phyloP scores from a whole-genome alignment of 2,329 filamentous ascomycete genomes.

The Aspergillus puulaauensis region DNA sequence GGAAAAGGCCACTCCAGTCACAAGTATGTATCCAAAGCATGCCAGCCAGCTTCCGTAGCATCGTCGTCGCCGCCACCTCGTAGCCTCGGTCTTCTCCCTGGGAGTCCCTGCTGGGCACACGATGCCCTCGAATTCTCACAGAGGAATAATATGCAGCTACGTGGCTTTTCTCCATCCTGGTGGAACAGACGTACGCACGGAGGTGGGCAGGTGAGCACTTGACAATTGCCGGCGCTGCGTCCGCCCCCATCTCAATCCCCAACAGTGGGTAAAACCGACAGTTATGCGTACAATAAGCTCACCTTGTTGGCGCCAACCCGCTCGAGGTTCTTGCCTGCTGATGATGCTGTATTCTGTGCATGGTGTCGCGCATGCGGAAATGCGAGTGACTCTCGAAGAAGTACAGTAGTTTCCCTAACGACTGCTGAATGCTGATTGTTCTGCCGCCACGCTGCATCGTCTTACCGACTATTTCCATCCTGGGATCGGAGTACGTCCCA shows the following conservation, averaged over 20 bases:
- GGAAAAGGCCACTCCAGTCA: not conserved
- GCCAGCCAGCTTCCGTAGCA: not conserved
- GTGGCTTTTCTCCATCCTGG: constrained; percentile 21
- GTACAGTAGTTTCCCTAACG: not conserved
- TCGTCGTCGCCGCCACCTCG: not conserved
- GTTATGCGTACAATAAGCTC: constrained; percentile 8
- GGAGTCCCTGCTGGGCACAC: constrained; percentile 19
- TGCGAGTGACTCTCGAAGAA: not conserved
- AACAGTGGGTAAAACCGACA: constrained; percentile 2
- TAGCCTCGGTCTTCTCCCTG: constrained; percentile 2
- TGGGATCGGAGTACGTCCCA: not conserved
- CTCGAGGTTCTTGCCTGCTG: constrained; percentile 5
- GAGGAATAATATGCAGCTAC: constrained; percentile 19
- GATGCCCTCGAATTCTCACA: constrained; percentile 14
- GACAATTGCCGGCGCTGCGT: constrained; percentile 9
- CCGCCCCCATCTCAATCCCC: not conserved
- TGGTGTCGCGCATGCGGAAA: constrained; percentile 9
- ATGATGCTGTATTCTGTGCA: constrained; percentile 11
- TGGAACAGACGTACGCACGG: constrained; percentile 22
- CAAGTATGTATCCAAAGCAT: not conserved
- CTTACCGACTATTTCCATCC: not conserved
- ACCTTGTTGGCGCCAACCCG: not conserved
- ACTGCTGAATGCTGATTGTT: no score
- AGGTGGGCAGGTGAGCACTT: constrained; percentile 24
- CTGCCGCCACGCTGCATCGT: no score